Percentiles rank a stretch among this genome's conserved stretches.
These are phyloP conservation scores for Trametes sanguinea DNA, from an alignment of 768 basidiomycete genomes.

Conservation along the genomic window DNA sequence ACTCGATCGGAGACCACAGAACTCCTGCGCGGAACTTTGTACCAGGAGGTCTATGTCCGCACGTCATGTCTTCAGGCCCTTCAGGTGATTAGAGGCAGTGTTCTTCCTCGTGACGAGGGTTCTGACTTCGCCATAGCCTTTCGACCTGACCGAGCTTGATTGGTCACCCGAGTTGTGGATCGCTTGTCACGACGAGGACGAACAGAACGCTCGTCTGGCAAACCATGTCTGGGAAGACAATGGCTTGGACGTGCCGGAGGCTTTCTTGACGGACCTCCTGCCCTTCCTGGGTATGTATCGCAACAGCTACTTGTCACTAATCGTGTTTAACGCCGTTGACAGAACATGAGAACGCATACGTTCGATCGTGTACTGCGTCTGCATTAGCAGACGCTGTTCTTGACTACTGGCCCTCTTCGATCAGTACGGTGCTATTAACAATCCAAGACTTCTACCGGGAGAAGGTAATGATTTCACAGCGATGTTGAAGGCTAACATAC, in stretches of 20 bases:
- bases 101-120: background rate
- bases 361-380: slow-evolving; percentile 67
- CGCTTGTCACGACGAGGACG: slow-evolving; percentile 84
- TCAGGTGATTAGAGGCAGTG: slow-evolving; percentile 52
- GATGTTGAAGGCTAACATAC: background rate
- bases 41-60: slow-evolving; percentile 86
- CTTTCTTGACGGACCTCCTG: slow-evolving; percentile 58
- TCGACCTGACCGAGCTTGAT: slow-evolving; percentile 92
- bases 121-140: slow-evolving; percentile 53
- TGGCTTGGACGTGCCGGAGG: slow-evolving; percentile 82
- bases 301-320: background rate
- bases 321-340: background rate
- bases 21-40: slow-evolving; percentile 71
- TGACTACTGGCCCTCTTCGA: slow-evolving; percentile 65
- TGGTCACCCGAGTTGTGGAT: slow-evolving; percentile 91
- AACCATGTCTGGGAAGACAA: slow-evolving; percentile 93
- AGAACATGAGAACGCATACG: slow-evolving; percentile 84
- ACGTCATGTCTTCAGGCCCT: slow-evolving; percentile 89
- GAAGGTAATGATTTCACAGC: slow-evolving; percentile 49
- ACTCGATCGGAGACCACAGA: slow-evolving; percentile 61
- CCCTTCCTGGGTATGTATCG: slow-evolving; percentile 62
- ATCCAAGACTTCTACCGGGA: slow-evolving; percentile 80
- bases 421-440: slow-evolving; percentile 46
- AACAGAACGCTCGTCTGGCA: slow-evolving; percentile 85
- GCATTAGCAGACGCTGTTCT: slow-evolving; percentile 75